phyloP scores from a whole-genome alignment of 495 filamentous ascomycete genomes.

The Penicillium pulvis region DNA sequence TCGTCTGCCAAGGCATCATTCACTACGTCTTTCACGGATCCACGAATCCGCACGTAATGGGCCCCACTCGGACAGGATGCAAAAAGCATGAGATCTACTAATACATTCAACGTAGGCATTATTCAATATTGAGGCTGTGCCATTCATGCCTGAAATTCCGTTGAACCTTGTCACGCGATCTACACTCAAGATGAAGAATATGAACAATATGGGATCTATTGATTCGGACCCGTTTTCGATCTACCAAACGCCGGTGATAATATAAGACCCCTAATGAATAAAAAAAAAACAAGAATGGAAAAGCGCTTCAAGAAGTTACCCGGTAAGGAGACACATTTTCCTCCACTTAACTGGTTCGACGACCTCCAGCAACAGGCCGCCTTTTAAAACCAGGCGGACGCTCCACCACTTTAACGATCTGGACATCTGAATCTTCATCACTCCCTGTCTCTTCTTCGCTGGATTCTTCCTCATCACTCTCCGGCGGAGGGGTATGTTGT shows the following conservation, averaged over 20 bases:
- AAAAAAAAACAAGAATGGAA: not conserved
- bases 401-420: constrained; percentile 38
- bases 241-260: constrained; percentile 7
- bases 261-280: not conserved
- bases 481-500: constrained; percentile 19
- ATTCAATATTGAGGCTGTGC: not conserved
- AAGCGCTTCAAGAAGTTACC: not conserved
- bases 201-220: constrained; percentile 9
- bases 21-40: not conserved
- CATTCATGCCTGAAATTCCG: not conserved
- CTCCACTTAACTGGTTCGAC: constrained; percentile 26
- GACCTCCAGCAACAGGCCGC: constrained; percentile 21
- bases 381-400: constrained; percentile 25
- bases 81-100: too few species aligned
- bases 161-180: not conserved
- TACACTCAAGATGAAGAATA: not conserved
- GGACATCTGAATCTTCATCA: constrained; percentile 38
- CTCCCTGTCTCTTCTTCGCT: constrained; percentile 27
- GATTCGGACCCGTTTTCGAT: constrained; percentile 5
- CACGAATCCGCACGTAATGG: constrained; percentile 2
- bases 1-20: constrained; percentile 23
- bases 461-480: constrained; percentile 22
- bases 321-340: constrained; percentile 2
- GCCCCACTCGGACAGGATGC: constrained; percentile 3
- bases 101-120: too few species aligned